These are phyloP conservation scores for Ophiostoma novo-ulmi DNA, from an alignment of 2,329 filamentous ascomycete genomes.

Conservation along the genomic window DNA sequence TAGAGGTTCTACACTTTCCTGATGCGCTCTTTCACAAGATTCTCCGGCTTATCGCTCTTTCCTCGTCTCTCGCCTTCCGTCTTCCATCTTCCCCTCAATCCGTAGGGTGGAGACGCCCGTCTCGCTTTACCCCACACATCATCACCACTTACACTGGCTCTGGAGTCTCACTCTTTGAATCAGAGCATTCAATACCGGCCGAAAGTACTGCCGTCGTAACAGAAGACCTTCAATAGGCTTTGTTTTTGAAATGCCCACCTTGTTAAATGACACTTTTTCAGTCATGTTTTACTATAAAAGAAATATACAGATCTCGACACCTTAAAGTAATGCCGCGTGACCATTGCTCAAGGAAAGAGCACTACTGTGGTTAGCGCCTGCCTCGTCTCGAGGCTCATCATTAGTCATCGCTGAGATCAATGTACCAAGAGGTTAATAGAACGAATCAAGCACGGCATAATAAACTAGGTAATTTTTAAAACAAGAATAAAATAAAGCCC, in stretches of 20 bases:
- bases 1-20: neutral
- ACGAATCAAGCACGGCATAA: neutral
- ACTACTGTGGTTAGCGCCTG: neutral
- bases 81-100: neutral
- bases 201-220: neutral
- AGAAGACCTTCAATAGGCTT: neutral
- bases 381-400: neutral
- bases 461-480: neutral
- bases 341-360: neutral
- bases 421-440: neutral
- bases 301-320: neutral
- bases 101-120: neutral
- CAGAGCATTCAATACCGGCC: neutral
- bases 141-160: neutral
- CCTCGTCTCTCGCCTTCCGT: neutral
- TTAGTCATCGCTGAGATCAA: neutral
- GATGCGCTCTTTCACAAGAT: neutral
- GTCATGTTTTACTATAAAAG: neutral
- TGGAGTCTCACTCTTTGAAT: neutral
- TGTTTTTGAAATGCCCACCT: neutral
- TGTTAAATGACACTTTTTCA: conserved; percentile 19
- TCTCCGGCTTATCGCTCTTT: neutral
- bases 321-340: neutral
- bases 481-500: neutral
- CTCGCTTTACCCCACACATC: neutral